These are phyloP conservation scores for Arthrinium phaeospermum DNA, from an alignment of 2,329 filamentous ascomycete species.

Conservation along the genomic window DNA sequence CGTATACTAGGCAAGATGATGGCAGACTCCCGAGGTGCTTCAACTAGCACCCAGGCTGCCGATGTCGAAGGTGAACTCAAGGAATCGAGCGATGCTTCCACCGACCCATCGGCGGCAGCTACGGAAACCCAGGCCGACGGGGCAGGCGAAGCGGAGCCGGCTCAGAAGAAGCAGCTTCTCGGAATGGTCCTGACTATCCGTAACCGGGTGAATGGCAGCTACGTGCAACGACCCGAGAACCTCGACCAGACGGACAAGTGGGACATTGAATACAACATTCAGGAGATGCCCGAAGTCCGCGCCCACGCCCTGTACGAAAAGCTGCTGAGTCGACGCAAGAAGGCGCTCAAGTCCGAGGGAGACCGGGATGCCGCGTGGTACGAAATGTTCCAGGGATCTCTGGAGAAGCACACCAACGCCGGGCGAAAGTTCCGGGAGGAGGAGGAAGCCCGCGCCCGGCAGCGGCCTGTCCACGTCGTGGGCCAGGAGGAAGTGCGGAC, in stretches of 20 bases:
- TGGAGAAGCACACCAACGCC: slow-evolving; percentile 49
- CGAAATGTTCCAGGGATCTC: slow-evolving; percentile 48
- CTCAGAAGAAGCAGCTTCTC: slow-evolving; percentile 51
- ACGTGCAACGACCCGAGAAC: slow-evolving; percentile 64
- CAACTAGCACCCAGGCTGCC: background rate
- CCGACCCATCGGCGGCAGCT: background rate
- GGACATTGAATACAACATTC: slow-evolving; percentile 79
- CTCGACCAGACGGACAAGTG: slow-evolving; percentile 58
- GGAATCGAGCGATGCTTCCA: background rate
- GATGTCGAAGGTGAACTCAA: slow-evolving; percentile 11
- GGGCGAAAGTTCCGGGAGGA: slow-evolving; percentile 65
- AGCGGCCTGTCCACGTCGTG: slow-evolving; percentile 53
- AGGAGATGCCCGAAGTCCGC: slow-evolving; percentile 58
- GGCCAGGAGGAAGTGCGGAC: slow-evolving; percentile 44
- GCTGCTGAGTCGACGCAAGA: slow-evolving; percentile 59
- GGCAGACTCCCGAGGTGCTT: slow-evolving; percentile 34
- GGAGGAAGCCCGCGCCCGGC: slow-evolving; percentile 58
- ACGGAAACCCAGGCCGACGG: background rate
- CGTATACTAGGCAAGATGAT: slow-evolving; percentile 56
- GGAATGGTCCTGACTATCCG: slow-evolving; percentile 75
- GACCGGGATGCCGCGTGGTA: slow-evolving; percentile 52
- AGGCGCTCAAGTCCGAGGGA: slow-evolving; percentile 48
- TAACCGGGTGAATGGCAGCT: slow-evolving; percentile 72
- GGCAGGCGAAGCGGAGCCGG: background rate
- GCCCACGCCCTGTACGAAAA: slow-evolving; percentile 61